These are phyloP conservation scores for Russula olivacea DNA, from an alignment of 768 basidiomycete genomes.

Conservation along the genomic window DNA sequence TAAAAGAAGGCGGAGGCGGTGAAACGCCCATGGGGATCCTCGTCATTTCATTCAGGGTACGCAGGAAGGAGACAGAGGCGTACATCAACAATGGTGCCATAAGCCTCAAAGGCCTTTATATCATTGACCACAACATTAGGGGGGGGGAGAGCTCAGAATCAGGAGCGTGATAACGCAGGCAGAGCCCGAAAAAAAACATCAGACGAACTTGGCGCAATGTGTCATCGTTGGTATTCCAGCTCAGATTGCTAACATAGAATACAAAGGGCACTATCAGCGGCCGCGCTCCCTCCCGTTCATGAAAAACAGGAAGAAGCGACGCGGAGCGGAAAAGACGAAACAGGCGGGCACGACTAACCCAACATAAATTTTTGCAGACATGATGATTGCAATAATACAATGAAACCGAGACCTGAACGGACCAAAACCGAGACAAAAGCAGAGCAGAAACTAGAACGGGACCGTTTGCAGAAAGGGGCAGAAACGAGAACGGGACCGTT, in stretches of 20 bases:
- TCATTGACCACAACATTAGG: not conserved
- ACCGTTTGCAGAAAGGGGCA: slow-evolving; percentile 18
- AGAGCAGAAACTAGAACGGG: slow-evolving; percentile 23
- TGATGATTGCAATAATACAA: slow-evolving; percentile 39
- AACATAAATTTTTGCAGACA: slow-evolving; percentile 84
- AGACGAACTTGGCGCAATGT: slow-evolving; percentile 81
- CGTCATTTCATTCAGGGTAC: slow-evolving; percentile 3
- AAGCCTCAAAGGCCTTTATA: slow-evolving; percentile 72
- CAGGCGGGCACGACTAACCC: slow-evolving; percentile 76
- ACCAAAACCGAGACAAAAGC: slow-evolving; percentile 25
- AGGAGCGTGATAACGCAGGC: slow-evolving; percentile 26
- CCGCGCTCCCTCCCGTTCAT: slow-evolving; percentile 16
- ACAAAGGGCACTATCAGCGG: slow-evolving; percentile 52
- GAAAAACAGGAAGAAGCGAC: slow-evolving; percentile 39
- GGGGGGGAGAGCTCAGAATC: slow-evolving; percentile 2
- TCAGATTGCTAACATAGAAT: slow-evolving; percentile 69
- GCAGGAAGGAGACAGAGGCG: slow-evolving; percentile 42
- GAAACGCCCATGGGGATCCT: not conserved
- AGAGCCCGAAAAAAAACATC: slow-evolving; percentile 38
- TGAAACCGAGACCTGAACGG: slow-evolving; percentile 23
- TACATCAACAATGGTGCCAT: slow-evolving; percentile 87
- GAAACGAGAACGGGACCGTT: slow-evolving; percentile 24
- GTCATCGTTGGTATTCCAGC: slow-evolving; percentile 96
- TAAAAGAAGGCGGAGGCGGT: too few relatives aligned
- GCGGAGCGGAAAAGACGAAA: slow-evolving; percentile 37